phyloP scores from a whole-genome alignment of 192 early-diverging fungal species.

The Coemansia sp. region DNA sequence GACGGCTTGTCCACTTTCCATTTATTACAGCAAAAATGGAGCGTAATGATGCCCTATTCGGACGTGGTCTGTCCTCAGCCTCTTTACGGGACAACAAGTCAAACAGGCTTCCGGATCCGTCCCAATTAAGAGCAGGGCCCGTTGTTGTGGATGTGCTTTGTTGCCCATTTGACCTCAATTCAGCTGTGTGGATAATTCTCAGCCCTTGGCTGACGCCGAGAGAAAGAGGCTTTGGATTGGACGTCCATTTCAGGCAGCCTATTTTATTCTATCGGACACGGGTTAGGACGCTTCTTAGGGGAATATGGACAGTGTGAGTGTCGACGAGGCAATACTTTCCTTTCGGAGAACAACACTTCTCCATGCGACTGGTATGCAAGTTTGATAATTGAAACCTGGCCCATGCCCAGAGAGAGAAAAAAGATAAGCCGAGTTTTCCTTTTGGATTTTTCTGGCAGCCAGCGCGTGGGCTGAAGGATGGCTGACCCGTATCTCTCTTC shows the following conservation, averaged over 20 bases:
- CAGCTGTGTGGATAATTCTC: background rate
- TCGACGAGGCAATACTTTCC: background rate
- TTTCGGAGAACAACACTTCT: background rate
- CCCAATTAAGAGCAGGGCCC: background rate
- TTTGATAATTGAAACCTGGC: background rate
- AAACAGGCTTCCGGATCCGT: constrained; percentile 4
- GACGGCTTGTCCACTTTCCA: background rate
- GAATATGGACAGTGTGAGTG: background rate
- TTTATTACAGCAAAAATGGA: background rate
- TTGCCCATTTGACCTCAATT: background rate
- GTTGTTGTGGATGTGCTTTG: background rate
- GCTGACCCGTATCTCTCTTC: background rate
- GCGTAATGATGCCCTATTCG: background rate
- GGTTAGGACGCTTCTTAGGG: background rate
- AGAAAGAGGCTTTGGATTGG: background rate
- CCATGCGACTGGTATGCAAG: background rate
- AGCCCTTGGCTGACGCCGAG: background rate
- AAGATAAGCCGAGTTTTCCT: constrained; percentile 1
- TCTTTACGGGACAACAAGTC: background rate
- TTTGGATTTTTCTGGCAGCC: background rate
- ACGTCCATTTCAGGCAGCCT: background rate
- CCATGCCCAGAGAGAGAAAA: background rate
- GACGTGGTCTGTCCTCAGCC: background rate
- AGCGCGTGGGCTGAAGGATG: background rate
- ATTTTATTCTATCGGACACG: background rate